phyloP scores from a whole-genome alignment of 106 monocot species.

The Ottelia alismoides region DNA sequence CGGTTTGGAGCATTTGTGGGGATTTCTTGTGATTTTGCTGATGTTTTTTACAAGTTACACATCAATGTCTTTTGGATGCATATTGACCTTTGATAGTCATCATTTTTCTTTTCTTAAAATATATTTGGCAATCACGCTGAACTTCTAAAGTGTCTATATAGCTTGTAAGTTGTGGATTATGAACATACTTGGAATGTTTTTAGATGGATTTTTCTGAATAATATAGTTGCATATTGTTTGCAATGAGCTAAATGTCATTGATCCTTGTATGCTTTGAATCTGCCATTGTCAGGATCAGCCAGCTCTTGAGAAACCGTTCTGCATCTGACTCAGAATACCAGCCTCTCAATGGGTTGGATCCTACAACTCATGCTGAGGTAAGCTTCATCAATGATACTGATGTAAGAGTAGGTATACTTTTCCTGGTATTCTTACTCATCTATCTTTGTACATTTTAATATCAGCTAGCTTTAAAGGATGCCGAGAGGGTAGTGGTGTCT shows the following conservation, averaged over 20 bases:
- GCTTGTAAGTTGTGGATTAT: too few relatives aligned
- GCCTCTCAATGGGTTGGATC: constrained; percentile 79
- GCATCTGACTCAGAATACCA: constrained; percentile 71
- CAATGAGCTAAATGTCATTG: background rate
- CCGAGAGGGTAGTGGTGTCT: constrained; percentile 43
- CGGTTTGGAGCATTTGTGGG: too few relatives aligned
- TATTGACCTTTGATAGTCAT: too few relatives aligned
- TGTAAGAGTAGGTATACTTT: background rate
- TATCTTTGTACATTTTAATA: constrained; percentile 9
- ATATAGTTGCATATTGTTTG: too few relatives aligned
- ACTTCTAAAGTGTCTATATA: too few relatives aligned
- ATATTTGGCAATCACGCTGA: too few relatives aligned
- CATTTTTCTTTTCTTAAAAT: too few relatives aligned
- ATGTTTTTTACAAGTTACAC: too few relatives aligned
- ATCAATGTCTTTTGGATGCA: too few relatives aligned
- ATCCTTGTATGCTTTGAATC: background rate
- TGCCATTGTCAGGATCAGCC: constrained; percentile 41
- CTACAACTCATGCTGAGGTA: constrained; percentile 94
- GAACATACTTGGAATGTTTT: too few relatives aligned
- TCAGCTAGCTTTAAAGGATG: constrained; percentile 93
- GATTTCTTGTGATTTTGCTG: too few relatives aligned
- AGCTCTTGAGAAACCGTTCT: constrained; percentile 48
- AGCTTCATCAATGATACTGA: background rate
- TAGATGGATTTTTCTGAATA: too few relatives aligned
- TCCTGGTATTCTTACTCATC: background rate